Evolutionary conservation across 2,329 filamentous ascomycete genomes (phyloP).

Genomic region (Fusarium pseudoanthophilum): DNA sequence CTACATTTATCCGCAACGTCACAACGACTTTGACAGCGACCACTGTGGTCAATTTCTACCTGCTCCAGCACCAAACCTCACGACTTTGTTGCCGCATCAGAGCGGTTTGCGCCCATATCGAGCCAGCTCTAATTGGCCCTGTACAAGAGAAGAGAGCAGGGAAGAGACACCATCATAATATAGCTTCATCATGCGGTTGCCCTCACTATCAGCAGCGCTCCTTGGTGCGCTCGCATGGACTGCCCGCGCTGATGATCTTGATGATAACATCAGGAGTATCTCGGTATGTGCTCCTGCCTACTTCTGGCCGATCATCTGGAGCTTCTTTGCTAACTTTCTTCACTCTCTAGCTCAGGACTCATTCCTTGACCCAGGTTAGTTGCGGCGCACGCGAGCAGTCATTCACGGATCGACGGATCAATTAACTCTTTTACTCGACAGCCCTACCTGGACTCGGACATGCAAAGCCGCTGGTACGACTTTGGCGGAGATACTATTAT

Average conservation of each 20-base stretch:
- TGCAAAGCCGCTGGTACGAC: conserved; percentile 99
- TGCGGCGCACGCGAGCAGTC: conserved; percentile 38
- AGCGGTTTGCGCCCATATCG: conserved; percentile 34
- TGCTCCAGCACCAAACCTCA: background rate
- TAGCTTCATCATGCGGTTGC: conserved; percentile 58
- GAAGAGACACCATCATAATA: conserved; percentile 7
- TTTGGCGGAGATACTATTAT: conserved; percentile 96
- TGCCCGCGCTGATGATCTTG: conserved; percentile 59
- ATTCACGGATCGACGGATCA: conserved; percentile 20
- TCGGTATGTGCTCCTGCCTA: conserved; percentile 51
- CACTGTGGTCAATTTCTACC: conserved; percentile 33
- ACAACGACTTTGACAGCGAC: conserved; percentile 35
- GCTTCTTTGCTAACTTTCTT: conserved; percentile 37
- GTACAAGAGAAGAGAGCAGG: conserved; percentile 21
- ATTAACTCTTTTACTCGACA: conserved; percentile 54
- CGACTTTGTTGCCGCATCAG: conserved; percentile 31
- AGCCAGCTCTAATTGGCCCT: conserved; percentile 36
- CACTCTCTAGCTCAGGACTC: conserved; percentile 77
- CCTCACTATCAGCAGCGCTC: conserved; percentile 59
- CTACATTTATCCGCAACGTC: conserved; percentile 43
- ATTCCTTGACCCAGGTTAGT: conserved; percentile 82
- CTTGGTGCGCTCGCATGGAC: conserved; percentile 63
- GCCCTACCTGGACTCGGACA: conserved; percentile 97
- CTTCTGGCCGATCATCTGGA: background rate
- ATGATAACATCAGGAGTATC: conserved; percentile 64